Evolutionary conservation across 2,329 filamentous ascomycete genomes (phyloP), one percentile per base, ranked within the genome.

Genomic region (Dothistroma septosporum): DNA sequence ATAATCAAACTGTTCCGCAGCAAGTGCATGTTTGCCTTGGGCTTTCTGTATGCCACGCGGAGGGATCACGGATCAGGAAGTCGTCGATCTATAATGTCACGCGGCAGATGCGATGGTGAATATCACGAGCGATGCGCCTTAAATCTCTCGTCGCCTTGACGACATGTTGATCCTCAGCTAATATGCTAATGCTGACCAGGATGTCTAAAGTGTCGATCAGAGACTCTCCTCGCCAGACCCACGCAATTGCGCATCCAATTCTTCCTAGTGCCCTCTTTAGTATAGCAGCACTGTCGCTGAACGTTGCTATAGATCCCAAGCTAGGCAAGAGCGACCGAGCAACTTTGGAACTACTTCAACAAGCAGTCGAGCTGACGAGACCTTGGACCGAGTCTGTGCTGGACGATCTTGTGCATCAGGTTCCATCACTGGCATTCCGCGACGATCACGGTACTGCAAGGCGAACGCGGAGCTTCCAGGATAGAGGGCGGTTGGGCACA

Each of bases 261-360:
- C n/a, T 44, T 4, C 41, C 41, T 4, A 16, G 41, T 44, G 16
- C 41, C 14, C 41, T 44, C 41, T 16, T 44, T n/a, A 44, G 41
- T n/a, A 44, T 50, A 32, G 47, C 47, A 50, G 48, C 47, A n/a
- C 59, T 64, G 4, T 21, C 58, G 1, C 16, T 61, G 31, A 31
- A 59, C n/a, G 56, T 53, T 11, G 16, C 53, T 6, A 44, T 22
- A 37, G 55, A 22, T 32, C 55, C 33, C 22, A 44, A 61, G 11
- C 31, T 58, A 10, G 21, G 49, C 6, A 55, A 32, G 24, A 59
- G 61, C 41, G 41, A 44, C 31, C 58, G 41, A 6, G 22, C 53
- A 31, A 33, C 44, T 6, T 35, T 64, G n/a, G 21, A 57, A 19
- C 37, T 58, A 28, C 49, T 64, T 10, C 28, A 48, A n/a, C 44